Evolutionary conservation across 768 basidiomycete genomes (phyloP).

Genomic region (Lactifluus echinatus): DNA sequence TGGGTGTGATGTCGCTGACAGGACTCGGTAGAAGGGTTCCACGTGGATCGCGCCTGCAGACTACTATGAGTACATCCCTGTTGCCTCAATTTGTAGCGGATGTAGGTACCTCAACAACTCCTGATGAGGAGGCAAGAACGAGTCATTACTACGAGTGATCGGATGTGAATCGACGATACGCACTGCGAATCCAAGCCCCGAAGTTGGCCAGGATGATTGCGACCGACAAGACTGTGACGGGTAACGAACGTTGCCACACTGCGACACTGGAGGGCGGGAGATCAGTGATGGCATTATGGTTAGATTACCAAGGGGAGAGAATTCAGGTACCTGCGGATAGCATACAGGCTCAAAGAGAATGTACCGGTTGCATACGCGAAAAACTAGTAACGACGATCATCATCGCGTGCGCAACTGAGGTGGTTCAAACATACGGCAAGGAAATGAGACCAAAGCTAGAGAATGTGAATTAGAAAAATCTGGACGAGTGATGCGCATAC

Average conservation of each 20-base stretch:
- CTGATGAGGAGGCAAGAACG: not conserved
- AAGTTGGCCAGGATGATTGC: not conserved
- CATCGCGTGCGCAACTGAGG: not conserved
- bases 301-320: not conserved
- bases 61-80: not conserved
- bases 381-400: not conserved
- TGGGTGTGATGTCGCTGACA: not conserved
- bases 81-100: not conserved
- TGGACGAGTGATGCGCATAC: not conserved
- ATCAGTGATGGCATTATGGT: not conserved
- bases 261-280: conserved; percentile 2
- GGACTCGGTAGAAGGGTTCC: not conserved
- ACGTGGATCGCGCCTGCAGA: not conserved
- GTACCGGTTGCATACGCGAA: conserved; percentile 7
- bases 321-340: conserved; percentile 10
- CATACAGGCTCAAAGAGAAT: conserved; percentile 14
- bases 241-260: conserved; percentile 7
- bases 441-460: conserved; percentile 1
- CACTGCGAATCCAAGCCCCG: conserved; percentile 12
- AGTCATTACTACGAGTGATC: not conserved
- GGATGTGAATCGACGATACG: not conserved
- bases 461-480: not conserved
- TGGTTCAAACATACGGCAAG: not conserved
- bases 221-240: not conserved
- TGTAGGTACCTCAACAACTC: not conserved